phyloP scores from a whole-genome alignment of 169 alveolate species.

The Plasmodium billcollinsi region DNA sequence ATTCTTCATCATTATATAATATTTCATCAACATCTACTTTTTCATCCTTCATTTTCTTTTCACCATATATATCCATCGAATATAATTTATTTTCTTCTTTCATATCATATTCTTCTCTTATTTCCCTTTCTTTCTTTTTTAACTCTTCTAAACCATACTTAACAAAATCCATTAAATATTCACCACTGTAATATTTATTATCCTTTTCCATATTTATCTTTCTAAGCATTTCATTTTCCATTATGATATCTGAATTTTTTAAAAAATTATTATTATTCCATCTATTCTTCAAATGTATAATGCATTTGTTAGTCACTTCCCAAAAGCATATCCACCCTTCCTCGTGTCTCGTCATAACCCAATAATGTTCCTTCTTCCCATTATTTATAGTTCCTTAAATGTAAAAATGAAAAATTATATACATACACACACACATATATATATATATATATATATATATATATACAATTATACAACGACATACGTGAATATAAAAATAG shows the following conservation, averaged over 20 bases:
- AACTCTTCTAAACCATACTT: slow-evolving; percentile 69
- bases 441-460: neutral
- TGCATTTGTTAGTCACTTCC: slow-evolving; percentile 83
- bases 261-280: slow-evolving; percentile 68
- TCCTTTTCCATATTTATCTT: slow-evolving; percentile 20
- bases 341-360: slow-evolving; percentile 85
- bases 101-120: slow-evolving; percentile 55
- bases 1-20: slow-evolving; percentile 65
- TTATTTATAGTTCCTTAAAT: slow-evolving; percentile 78
- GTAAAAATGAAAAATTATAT: neutral
- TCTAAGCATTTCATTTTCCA: slow-evolving; percentile 51
- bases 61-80: slow-evolving; percentile 70
- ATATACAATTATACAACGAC: neutral
- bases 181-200: slow-evolving; percentile 67
- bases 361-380: slow-evolving; percentile 81
- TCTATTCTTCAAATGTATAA: slow-evolving; percentile 52
- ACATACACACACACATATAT: neutral
- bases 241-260: slow-evolving; percentile 21
- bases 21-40: slow-evolving; percentile 60
- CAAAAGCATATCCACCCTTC: slow-evolving; percentile 83
- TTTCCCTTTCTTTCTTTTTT: slow-evolving; percentile 45
- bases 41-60: slow-evolving; percentile 60
- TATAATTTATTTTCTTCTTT: slow-evolving; percentile 71
- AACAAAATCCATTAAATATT: slow-evolving; percentile 44
- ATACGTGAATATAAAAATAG: neutral